Evolutionary conservation across 2,329 filamentous ascomycete genomes (phyloP).

Genomic region (Epichloe scottii): DNA sequence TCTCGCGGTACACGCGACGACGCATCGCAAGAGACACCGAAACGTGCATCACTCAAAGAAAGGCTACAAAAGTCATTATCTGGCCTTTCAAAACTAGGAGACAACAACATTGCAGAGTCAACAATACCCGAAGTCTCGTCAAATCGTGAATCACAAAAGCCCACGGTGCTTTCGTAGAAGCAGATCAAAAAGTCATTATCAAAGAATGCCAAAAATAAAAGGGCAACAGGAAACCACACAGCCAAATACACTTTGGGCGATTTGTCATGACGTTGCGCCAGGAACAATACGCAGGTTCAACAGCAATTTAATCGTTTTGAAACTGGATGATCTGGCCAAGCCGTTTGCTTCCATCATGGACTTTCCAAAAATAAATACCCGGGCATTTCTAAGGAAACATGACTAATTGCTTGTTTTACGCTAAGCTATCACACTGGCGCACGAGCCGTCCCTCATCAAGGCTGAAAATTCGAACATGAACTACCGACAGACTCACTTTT

Average conservation of each 20-base stretch:
- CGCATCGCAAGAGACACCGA: not conserved
- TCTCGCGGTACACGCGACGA: not conserved
- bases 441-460: not conserved
- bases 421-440: too few species aligned
- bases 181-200: not conserved
- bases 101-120: not conserved
- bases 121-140: not conserved
- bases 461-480: not conserved
- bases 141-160: not conserved
- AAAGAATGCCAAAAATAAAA: not conserved
- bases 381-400: not conserved
- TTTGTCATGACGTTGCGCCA: not conserved
- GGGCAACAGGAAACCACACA: not conserved
- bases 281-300: not conserved
- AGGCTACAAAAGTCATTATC: constrained; percentile 5
- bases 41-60: not conserved
- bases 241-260: not conserved
- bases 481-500: not conserved
- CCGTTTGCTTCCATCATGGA: not conserved
- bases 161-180: not conserved
- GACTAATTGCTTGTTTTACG: not conserved
- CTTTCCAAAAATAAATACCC: not conserved
- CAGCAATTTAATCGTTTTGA: not conserved
- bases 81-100: constrained; percentile 1
- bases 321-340: not conserved